Percentiles rank a stretch among this genome's conserved stretches.
Evolutionary conservation across 192 early-diverging fungal species (phyloP).

Genomic region (Umbelopsis sp.): DNA sequence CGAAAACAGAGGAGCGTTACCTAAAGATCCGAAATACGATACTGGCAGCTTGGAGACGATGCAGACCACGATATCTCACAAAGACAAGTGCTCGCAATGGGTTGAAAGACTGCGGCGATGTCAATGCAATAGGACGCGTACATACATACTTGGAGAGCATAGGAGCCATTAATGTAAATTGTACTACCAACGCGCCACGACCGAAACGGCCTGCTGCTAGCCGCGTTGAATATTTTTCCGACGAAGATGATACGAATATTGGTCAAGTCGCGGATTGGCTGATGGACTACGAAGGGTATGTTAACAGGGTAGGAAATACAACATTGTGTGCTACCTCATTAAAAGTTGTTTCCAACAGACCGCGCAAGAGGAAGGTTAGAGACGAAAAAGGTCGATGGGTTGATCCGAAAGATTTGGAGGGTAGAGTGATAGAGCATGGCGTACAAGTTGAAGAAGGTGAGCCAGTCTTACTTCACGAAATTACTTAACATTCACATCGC

Average conservation of each 20-base stretch:
- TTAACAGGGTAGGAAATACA: conserved; percentile 21
- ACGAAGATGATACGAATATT: conserved; percentile 29
- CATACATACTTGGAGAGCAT: conserved; percentile 81
- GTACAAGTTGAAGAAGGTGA: conserved; percentile 46
- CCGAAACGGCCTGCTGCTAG: conserved; percentile 30
- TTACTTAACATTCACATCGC: not conserved
- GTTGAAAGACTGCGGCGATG: conserved; percentile 86
- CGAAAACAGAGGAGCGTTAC: conserved; percentile 90
- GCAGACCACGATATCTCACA: conserved; percentile 75
- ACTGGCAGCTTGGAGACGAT: conserved; percentile 72
- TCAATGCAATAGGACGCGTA: conserved; percentile 89
- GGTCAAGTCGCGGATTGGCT: conserved; percentile 16
- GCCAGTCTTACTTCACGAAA: conserved; percentile 19
- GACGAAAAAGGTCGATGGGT: conserved; percentile 67
- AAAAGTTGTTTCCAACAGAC: conserved; percentile 15
- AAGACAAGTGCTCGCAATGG: conserved; percentile 79
- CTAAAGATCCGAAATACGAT: conserved; percentile 88
- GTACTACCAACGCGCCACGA: conserved; percentile 47
- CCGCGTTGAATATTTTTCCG: conserved; percentile 12
- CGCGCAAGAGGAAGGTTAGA: conserved; percentile 61
- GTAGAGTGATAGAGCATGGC: conserved; percentile 61
- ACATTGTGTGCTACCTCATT: conserved; percentile 18
- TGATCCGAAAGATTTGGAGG: conserved; percentile 57
- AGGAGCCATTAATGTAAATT: conserved; percentile 79
- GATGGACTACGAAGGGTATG: conserved; percentile 38